These are phyloP conservation scores for Trypanosoma cruzi DNA, from an alignment of 208 protist genomes.

Conservation along the genomic window DNA sequence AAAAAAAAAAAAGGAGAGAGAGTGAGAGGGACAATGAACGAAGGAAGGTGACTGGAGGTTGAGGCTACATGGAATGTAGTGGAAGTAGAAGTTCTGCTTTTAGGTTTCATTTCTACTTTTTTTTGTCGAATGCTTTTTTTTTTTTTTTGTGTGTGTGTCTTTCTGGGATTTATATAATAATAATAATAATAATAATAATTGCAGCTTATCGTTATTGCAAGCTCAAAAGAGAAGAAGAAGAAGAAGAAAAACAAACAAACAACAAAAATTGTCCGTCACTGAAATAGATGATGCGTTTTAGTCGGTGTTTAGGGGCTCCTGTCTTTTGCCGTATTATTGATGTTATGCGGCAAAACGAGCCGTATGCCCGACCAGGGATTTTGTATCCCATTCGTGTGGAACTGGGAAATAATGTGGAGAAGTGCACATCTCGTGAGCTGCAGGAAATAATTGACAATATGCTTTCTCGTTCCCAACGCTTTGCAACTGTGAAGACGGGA, in stretches of 20 bases:
- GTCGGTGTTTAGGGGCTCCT: constrained; percentile 31
- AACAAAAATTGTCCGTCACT: not conserved
- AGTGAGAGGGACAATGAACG: not conserved
- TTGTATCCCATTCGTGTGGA: constrained; percentile 85
- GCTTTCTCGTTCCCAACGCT: constrained; percentile 70
- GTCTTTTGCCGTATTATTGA: constrained; percentile 89
- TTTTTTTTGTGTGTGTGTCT: too few relatives aligned
- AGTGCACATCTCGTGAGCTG: constrained; percentile 57
- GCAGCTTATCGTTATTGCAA: too few relatives aligned
- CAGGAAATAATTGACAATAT: constrained; percentile 69
- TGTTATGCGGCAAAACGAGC: constrained; percentile 65
- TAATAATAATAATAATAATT: too few relatives aligned
- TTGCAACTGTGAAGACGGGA: constrained; percentile 72
- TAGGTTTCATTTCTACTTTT: too few relatives aligned
- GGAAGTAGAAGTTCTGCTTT: too few relatives aligned
- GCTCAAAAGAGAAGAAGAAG: not conserved
- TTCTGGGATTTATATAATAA: too few relatives aligned
- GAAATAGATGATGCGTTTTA: constrained; percentile 23
- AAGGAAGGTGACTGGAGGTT: too few relatives aligned
- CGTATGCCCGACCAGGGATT: constrained; percentile 61
- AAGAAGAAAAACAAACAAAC: not conserved
- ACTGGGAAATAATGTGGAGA: constrained; percentile 64
- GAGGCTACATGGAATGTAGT: too few relatives aligned
- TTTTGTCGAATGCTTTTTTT: too few relatives aligned
- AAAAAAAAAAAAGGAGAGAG: not conserved